phyloP scores from a whole-genome alignment of 768 basidiomycete species.

The Podaxis sp. region DNA sequence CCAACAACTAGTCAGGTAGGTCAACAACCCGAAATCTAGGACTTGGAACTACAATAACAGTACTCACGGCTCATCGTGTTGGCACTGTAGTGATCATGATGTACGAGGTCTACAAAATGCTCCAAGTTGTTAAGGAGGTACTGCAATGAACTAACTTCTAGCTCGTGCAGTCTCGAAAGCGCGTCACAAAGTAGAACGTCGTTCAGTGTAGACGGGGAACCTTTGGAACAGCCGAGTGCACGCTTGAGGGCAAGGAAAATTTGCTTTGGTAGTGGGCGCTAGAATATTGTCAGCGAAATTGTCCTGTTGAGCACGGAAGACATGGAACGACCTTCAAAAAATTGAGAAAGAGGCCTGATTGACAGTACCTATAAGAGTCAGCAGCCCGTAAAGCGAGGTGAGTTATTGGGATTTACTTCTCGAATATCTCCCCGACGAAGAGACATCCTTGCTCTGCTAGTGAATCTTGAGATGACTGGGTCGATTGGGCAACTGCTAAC shows the following conservation, averaged over 20 bases:
- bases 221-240: slow-evolving; percentile 34
- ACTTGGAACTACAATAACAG: background rate
- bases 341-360: slow-evolving; percentile 30
- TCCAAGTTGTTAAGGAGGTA: slow-evolving; percentile 53
- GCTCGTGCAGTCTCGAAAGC: slow-evolving; percentile 42
- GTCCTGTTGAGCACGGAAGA: slow-evolving; percentile 1
- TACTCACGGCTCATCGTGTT: slow-evolving; percentile 55
- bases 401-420: background rate
- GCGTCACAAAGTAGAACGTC: slow-evolving; percentile 52
- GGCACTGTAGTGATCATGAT: slow-evolving; percentile 45
- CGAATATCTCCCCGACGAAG: slow-evolving; percentile 1
- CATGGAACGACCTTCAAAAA: slow-evolving; percentile 48
- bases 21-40: background rate
- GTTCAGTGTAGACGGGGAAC: slow-evolving; percentile 20
- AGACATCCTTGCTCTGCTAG: slow-evolving; percentile 3
- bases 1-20: slow-evolving; percentile 43
- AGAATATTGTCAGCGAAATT: background rate
- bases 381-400: background rate
- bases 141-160: slow-evolving; percentile 46
- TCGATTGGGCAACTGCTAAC: background rate
- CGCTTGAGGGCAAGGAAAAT: slow-evolving; percentile 54
- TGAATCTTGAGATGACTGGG: slow-evolving; percentile 1
- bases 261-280: slow-evolving; percentile 43
- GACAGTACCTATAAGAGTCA: slow-evolving; percentile 2
- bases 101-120: slow-evolving; percentile 53